Percentiles rank a stretch among this genome's conserved stretches.
Conservation (phyloP, 768 basidiomycete genomes). For the Suillus americanus region DNA sequence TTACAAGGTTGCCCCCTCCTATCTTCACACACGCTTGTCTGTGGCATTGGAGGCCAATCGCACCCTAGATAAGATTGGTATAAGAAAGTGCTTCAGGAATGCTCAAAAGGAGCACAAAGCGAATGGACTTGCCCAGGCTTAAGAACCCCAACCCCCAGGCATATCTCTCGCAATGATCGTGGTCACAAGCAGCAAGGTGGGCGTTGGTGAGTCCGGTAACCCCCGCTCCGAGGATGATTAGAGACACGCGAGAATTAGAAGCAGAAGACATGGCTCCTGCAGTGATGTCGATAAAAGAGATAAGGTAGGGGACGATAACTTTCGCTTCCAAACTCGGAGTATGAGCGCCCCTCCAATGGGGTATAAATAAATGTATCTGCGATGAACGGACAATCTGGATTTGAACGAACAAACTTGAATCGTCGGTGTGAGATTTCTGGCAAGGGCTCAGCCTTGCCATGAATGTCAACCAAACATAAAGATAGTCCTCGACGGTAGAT, state of each 20-base stretch:
- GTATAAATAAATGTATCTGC: background rate
- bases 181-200: constrained; percentile 27
- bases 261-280: constrained; percentile 13
- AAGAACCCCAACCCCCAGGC: constrained; percentile 37
- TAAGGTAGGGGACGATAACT: background rate
- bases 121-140: constrained; percentile 52
- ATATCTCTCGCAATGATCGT: constrained; percentile 38
- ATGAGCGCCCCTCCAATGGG: background rate
- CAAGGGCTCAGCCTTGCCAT: background rate
- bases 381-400: background rate
- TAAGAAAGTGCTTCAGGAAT: background rate
- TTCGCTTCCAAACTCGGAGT: background rate
- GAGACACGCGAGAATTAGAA: constrained; percentile 11
- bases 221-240: constrained; percentile 39
- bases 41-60: constrained; percentile 43
- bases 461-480: background rate
- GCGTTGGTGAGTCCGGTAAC: constrained; percentile 40
- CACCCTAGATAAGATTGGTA: constrained; percentile 33
- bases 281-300: background rate
- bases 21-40: constrained; percentile 33
- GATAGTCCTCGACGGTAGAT: background rate
- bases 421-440: background rate
- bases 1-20: constrained; percentile 46
- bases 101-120: constrained; percentile 34
- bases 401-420: background rate